A percentile compares a stretch with the other conserved stretches of the same genome.
These are phyloP conservation scores for Bipolaris cookei DNA, from an alignment of 2,329 filamentous ascomycete species.

Conservation along the genomic window DNA sequence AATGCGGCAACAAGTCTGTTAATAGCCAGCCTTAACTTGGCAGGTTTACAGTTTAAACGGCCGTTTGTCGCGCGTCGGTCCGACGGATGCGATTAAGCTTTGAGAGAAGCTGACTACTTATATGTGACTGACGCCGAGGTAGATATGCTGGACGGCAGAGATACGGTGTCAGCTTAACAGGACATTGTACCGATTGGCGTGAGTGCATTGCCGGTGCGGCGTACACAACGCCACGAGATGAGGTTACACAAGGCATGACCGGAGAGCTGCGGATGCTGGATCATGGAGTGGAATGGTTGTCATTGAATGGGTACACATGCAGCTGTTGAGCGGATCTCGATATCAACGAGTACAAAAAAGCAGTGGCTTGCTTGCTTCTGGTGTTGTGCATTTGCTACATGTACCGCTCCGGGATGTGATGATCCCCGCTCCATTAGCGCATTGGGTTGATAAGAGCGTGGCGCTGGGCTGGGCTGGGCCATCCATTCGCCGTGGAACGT, in stretches of 20 bases:
- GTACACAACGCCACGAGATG: no score
- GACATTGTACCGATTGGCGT: no score
- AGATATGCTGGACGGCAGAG: no score
- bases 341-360: not conserved
- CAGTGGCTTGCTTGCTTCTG: not conserved
- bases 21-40: not conserved
- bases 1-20: not conserved
- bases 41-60: not conserved
- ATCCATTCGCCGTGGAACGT: not conserved
- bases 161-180: no score
- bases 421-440: not conserved
- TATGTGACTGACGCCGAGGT: no score
- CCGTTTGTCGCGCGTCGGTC: not conserved
- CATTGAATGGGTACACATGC: not conserved
- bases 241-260: no score
- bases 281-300: not conserved
- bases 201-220: no score
- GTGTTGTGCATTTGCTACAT: not conserved
- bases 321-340: not conserved
- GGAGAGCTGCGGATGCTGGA: no score
- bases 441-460: not conserved
- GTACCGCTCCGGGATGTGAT: not conserved
- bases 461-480: no score
- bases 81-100: not conserved
- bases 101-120: not conserved